These are phyloP conservation scores for Hylodesmum podocarpum DNA, from an alignment of 306 rosid genomes.

Conservation along the genomic window DNA sequence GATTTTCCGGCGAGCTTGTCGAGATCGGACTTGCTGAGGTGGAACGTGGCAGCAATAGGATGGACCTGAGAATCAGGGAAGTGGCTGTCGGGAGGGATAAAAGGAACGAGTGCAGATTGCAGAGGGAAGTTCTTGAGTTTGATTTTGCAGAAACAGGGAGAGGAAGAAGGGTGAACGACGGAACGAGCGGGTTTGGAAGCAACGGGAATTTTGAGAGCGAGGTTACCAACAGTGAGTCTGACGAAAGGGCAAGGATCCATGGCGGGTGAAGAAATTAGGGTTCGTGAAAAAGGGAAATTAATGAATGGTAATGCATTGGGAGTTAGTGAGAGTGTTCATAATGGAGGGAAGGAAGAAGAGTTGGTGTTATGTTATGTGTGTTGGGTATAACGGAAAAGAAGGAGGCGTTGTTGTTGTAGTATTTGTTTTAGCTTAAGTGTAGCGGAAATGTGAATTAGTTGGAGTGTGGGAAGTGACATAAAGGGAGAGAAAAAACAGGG, in stretches of 20 bases:
- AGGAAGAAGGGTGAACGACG: slow-evolving; percentile 70
- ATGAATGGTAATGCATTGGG: not conserved
- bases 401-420: not conserved
- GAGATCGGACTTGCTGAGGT: slow-evolving; percentile 60
- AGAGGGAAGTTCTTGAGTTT: slow-evolving; percentile 58
- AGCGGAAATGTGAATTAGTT: slow-evolving; percentile 23
- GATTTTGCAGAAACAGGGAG: slow-evolving; percentile 77
- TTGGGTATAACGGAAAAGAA: not conserved
- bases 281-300: not conserved
- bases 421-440: not conserved
- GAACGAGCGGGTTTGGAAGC: slow-evolving; percentile 77
- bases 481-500: not conserved
- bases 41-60: slow-evolving; percentile 60
- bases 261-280: not conserved
- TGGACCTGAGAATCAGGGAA: slow-evolving; percentile 46
- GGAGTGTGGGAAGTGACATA: not conserved
- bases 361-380: not conserved
- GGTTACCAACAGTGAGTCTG: slow-evolving; percentile 58
- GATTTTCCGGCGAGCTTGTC: slow-evolving; percentile 47
- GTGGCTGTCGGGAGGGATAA: slow-evolving; percentile 43
- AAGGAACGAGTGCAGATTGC: slow-evolving; percentile 62
- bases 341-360: not conserved
- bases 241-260: slow-evolving; percentile 92
- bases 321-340: not conserved
- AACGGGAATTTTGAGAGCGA: slow-evolving; percentile 73